These are phyloP conservation scores for Penicillium pulvis DNA, from an alignment of 495 filamentous ascomycete genomes.

Conservation along the genomic window DNA sequence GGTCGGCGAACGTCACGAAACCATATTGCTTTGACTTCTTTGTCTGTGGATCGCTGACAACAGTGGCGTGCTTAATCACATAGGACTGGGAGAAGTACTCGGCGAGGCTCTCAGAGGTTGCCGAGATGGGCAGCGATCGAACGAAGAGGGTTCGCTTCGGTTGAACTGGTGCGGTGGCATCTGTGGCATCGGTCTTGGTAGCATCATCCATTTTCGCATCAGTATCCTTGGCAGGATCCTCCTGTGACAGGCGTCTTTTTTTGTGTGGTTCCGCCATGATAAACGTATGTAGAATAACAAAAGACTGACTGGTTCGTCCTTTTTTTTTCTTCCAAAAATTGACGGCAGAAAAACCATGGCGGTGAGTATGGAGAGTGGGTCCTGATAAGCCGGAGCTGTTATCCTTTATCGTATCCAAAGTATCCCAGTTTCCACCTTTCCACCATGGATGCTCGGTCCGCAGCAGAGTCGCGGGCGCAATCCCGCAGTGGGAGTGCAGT, in stretches of 20 bases:
- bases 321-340: conserved; percentile 41
- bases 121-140: conserved; percentile 73
- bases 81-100: conserved; percentile 91
- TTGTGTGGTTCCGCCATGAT: conserved; percentile 40
- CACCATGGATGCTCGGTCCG: conserved; percentile 62
- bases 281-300: conserved; percentile 15
- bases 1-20: conserved; percentile 94
- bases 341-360: conserved; percentile 47
- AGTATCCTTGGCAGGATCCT: conserved; percentile 15
- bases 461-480: conserved; percentile 31
- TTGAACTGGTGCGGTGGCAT: conserved; percentile 29
- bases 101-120: conserved; percentile 80
- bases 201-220: conserved; percentile 32
- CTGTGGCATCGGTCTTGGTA: conserved; percentile 22
- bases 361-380: conserved; percentile 21
- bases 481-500: conserved; percentile 24
- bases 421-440: conserved; percentile 3
- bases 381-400: conserved; percentile 26
- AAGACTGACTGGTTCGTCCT: conserved; percentile 11
- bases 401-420: conserved; percentile 20
- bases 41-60: conserved; percentile 76
- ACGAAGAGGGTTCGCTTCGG: conserved; percentile 80
- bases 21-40: conserved; percentile 90
- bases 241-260: conserved; percentile 36
- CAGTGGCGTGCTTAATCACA: conserved; percentile 90